Percentiles rank a stretch among this genome's conserved stretches.
Evolutionary conservation across 768 basidiomycete species (phyloP).

Genomic region (Boletus edulis): DNA sequence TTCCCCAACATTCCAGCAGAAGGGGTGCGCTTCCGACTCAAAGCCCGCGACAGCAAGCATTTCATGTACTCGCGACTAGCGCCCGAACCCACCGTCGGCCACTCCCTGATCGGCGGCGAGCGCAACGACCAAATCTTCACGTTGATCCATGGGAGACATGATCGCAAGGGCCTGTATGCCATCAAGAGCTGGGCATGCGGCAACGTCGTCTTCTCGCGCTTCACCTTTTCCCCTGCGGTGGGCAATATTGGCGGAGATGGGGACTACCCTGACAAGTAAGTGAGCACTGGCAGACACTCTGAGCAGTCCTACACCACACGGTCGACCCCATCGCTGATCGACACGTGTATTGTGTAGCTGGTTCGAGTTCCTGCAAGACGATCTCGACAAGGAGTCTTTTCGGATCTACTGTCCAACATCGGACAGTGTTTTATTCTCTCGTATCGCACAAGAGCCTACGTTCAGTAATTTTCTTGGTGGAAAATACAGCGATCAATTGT

Average conservation of each 20-base stretch:
- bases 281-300: no score
- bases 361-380: neutral
- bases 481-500: neutral
- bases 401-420: neutral
- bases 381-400: neutral
- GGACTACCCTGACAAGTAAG: neutral
- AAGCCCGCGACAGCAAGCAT: neutral
- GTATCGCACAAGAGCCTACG: neutral
- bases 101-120: neutral
- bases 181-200: constrained; percentile 7
- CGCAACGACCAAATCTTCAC: constrained; percentile 2
- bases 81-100: neutral
- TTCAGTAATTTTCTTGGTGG: neutral
- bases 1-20: neutral
- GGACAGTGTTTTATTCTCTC: neutral
- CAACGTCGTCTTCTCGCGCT: constrained; percentile 3
- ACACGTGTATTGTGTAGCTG: neutral
- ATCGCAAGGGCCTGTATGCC: neutral
- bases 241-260: neutral
- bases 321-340: neutral
- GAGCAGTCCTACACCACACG: no score
- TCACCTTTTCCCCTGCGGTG: neutral
- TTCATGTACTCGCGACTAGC: neutral
- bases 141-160: neutral
- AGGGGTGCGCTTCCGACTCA: neutral